Conservation (phyloP, 805 yeast genomes). For the Ogataea polymorpha region DNA sequence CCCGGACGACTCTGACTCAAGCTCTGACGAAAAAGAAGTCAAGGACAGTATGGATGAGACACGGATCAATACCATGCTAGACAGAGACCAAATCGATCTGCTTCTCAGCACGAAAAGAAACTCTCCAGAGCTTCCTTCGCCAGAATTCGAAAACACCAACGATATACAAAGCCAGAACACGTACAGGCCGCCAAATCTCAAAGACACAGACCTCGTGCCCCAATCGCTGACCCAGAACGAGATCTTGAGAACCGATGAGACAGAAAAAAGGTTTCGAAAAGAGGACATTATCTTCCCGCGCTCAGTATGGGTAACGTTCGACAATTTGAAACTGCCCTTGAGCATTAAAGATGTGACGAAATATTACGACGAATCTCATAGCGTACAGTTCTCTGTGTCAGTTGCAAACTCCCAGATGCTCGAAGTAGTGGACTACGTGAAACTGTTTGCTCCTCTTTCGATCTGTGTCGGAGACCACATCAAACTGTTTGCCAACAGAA, state of each 20-base stretch:
- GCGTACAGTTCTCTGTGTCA: slow-evolving; percentile 1
- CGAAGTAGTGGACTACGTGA: slow-evolving; percentile 31
- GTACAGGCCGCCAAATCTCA: not conserved
- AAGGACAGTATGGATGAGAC: slow-evolving; percentile 10
- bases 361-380: not conserved
- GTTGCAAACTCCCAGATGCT: slow-evolving; percentile 16
- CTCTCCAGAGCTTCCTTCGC: slow-evolving; percentile 10
- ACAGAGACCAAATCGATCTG: not conserved
- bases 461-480: slow-evolving; percentile 56
- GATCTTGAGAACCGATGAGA: slow-evolving; percentile 6
- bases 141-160: slow-evolving; percentile 11
- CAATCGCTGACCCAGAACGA: not conserved
- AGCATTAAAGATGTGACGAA: slow-evolving; percentile 7
- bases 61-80: not conserved
- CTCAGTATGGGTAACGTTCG: slow-evolving; percentile 15
- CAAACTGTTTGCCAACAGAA: slow-evolving; percentile 29
- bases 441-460: slow-evolving; percentile 44
- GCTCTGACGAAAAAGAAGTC: not conserved
- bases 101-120: not conserved
- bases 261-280: not conserved
- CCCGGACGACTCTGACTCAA: slow-evolving; percentile 28
- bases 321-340: slow-evolving; percentile 12
- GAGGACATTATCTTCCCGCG: slow-evolving; percentile 10
- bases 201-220: not conserved
- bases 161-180: slow-evolving; percentile 6